Evolutionary conservation across 192 early-diverging fungal species (phyloP).

Genomic region (Backusella tarrabulga): DNA sequence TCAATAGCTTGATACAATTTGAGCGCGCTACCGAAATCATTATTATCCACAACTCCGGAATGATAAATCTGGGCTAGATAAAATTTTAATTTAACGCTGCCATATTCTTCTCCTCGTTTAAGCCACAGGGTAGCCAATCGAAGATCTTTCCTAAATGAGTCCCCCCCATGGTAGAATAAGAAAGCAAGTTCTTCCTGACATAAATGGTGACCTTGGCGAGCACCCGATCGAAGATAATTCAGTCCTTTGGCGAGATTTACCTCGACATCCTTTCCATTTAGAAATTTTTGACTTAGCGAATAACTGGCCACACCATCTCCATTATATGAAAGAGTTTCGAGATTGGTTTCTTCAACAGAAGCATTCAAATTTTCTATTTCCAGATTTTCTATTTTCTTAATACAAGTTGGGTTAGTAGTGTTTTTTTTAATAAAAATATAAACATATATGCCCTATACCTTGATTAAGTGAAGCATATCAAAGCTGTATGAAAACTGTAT

Average conservation of each 20-base stretch:
- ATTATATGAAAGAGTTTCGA: background rate
- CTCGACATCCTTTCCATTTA: background rate
- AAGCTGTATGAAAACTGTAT: background rate
- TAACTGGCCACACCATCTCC: background rate
- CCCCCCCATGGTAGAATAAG: background rate
- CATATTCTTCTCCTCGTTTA: background rate
- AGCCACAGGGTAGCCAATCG: background rate
- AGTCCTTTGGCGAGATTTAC: background rate
- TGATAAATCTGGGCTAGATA: background rate
- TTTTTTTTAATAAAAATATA: background rate
- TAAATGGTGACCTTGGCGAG: background rate
- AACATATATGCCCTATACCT: background rate
- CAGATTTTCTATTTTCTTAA: background rate
- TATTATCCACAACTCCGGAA: background rate
- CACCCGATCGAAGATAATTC: background rate
- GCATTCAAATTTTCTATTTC: background rate
- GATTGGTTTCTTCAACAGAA: background rate
- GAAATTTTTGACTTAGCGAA: background rate
- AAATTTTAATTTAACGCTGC: background rate
- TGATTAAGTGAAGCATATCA: background rate
- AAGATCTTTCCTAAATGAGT: background rate
- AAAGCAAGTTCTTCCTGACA: background rate
- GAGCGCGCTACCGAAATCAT: background rate
- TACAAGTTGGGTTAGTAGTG: background rate
- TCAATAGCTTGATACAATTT: background rate